Base-by-base conservation (phyloP, 2,329 filamentous ascomycete species). In the Nothopassalora personata region DNA sequence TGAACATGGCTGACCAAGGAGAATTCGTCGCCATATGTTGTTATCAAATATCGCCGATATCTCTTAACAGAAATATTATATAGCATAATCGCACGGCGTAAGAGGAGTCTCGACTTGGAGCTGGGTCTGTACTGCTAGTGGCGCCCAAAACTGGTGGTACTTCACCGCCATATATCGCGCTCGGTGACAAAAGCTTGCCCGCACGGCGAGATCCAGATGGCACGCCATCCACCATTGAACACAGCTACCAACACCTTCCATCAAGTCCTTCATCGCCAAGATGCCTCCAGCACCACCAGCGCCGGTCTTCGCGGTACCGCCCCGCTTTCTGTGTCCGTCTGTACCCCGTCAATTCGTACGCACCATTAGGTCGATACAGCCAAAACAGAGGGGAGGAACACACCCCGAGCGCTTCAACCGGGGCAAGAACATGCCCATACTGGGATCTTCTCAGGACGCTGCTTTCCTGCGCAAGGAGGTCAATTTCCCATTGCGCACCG, bases 401-500 rank as follows among this genome's bases (percentile, higher is more conserved):
- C 75, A 75, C 64, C 68, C 73, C 31, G 78, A 75, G 64, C 81
- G 79, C 61, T 86, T 82, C 75, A 81, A 84, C 68, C 72, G 79
- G 68, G 72, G 76, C 60, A 82, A 83, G 18, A 73, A 74, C 48
- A 77, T 83, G 15, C 72, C 77, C 6, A 72, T 81, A n/a, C 78
- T 87, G 36, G 76, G 79, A 57, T 79, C 82, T 58, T 82, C 81
- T 9, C 78, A 80, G 8, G 77, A 80, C 3, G 83, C 83, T n/a
- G 85, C 86, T 2, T 79, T 86, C 57, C 75, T 79, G 58, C 83
- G 84, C 53, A 84, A 82, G 73, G 76, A 79, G 43, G 77, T 78
- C 64, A 83, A 80, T 0, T 79, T 85, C 10, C 85, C 86, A 6
- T 77, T 83, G 46, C 88, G 94, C 30, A 87, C 91, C 1, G 94